These are phyloP conservation scores for Neurospora intermedia DNA, from an alignment of 495 filamentous ascomycete species.

Conservation along the genomic window DNA sequence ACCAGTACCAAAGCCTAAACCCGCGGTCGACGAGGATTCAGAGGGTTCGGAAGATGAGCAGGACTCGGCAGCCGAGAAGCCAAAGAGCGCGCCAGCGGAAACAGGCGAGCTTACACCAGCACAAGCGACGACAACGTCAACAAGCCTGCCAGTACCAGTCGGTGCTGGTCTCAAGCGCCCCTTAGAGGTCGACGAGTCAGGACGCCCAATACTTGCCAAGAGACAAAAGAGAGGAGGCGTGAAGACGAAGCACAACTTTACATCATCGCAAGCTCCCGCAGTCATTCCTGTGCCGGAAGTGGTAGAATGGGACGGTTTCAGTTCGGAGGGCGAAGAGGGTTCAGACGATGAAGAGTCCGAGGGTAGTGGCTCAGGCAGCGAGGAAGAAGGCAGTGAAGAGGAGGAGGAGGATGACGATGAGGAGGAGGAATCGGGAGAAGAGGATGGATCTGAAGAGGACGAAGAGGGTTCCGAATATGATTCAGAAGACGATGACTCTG, in stretches of 20 bases:
- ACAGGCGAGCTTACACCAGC: not conserved
- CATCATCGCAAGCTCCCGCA: constrained; percentile 16
- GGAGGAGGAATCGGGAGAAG: not conserved
- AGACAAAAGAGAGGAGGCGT: constrained; percentile 43
- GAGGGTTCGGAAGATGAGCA: constrained; percentile 20
- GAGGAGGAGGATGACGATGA: constrained; percentile 1
- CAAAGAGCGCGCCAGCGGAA: not conserved
- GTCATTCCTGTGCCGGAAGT: constrained; percentile 13
- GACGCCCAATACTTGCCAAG: constrained; percentile 72
- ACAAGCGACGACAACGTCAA: not conserved
- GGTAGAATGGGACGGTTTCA: constrained; percentile 33
- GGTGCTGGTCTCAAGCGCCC: constrained; percentile 84
- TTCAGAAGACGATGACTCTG: constrained; percentile 14
- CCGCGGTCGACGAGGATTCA: constrained; percentile 6
- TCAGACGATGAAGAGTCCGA: constrained; percentile 16
- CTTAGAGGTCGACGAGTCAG: constrained; percentile 64
- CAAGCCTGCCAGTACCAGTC: constrained; percentile 22
- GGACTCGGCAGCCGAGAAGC: constrained; percentile 1
- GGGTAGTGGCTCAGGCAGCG: constrained; percentile 2
- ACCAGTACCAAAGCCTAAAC: not conserved
- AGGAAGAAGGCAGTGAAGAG: constrained; percentile 7
- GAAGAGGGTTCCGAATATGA: constrained; percentile 15
- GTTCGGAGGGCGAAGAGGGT: constrained; percentile 7
- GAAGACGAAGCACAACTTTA: constrained; percentile 31
- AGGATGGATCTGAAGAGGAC: constrained; percentile 11